Percentiles rank a stretch among this genome's conserved stretches.
Conservation (phyloP, 2,329 filamentous ascomycete genomes). For the Neurospora crassa region DNA sequence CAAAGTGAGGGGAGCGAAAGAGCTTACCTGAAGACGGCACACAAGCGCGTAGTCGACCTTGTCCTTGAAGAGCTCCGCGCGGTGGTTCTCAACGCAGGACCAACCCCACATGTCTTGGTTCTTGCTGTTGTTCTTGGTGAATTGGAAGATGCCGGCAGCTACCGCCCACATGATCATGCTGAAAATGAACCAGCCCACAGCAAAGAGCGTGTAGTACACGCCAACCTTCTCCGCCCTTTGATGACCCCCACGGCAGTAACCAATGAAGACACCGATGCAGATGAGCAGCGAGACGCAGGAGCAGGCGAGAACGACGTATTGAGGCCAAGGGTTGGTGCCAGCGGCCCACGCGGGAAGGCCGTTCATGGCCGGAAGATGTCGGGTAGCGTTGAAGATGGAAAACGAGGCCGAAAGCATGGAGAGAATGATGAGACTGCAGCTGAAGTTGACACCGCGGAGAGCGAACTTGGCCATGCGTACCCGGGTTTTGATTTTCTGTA, state of each 20-base stretch:
- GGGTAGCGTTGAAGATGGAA: slow-evolving; percentile 85
- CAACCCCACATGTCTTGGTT: slow-evolving; percentile 96
- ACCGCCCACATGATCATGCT: slow-evolving; percentile 88
- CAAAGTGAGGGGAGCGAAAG: neutral
- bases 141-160: slow-evolving; percentile 75
- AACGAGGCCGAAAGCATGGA: slow-evolving; percentile 84
- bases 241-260: slow-evolving; percentile 85
- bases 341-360: slow-evolving; percentile 76
- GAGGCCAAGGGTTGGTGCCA: slow-evolving; percentile 77
- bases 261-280: slow-evolving; percentile 70
- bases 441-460: slow-evolving; percentile 92
- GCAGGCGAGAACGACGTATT: slow-evolving; percentile 71
- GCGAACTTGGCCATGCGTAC: slow-evolving; percentile 91
- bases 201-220: slow-evolving; percentile 92
- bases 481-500: slow-evolving; percentile 80
- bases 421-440: slow-evolving; percentile 90
- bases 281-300: slow-evolving; percentile 71
- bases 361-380: slow-evolving; percentile 62
- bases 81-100: slow-evolving; percentile 87
- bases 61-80: slow-evolving; percentile 64
- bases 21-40: slow-evolving; percentile 71
- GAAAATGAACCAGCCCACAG: slow-evolving; percentile 87
- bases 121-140: slow-evolving; percentile 59
- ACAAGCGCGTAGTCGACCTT: slow-evolving; percentile 83
- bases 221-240: slow-evolving; percentile 82